Evolutionary conservation across 2,329 filamentous ascomycete species (phyloP), one percentile per base, ranked within the genome.

Genomic region (Elsinoe australis): DNA sequence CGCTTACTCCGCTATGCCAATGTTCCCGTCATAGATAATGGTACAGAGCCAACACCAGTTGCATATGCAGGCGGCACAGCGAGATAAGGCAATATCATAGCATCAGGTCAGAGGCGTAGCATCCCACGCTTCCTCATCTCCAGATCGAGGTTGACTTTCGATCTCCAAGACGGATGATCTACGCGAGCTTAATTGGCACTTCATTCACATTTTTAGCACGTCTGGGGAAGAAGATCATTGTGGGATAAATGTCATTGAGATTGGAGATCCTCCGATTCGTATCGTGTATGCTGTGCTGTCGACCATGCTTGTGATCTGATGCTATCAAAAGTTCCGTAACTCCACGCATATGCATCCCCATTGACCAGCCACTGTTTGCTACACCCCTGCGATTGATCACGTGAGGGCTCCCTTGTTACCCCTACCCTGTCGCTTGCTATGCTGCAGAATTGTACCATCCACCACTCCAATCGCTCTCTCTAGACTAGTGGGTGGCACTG

Each of bases 111-210:
- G n/a, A n/a, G n/a, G n/a, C n/a, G n/a, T n/a, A n/a, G n/a, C n/a
- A n/a, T n/a, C 6, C 26, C 12, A 29, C 26, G 26, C 26, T 29
- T 7, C 12, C 26, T 12, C 26, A 29, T 12, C 26, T 12, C 26
- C 26, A 19, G 39, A 44, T 44, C 39, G 39, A 28, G 39, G 24
- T 44, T 31, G 39, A 44, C 39, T 44, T 26, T 31, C 39, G 39
- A 44, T 44, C 39, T 44, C 24, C 24, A n/a, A 31, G 39, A 44
- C 39, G 39, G 39, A 24, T 44, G 39, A 44, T 44, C 39, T 44
- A 44, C 39, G 39, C 39, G 39, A 44, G 39, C 39, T 44, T 44
- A 31, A 31, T 44, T 44, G 26, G 18, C 17, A 44, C 39, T 26
- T 44, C 39, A 44, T n/a, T 10, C 19, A 18, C 28, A 26, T 24